These are phyloP conservation scores for Bigelowiella natans DNA, from an alignment of 78 protist genomes.

Conservation along the genomic window DNA sequence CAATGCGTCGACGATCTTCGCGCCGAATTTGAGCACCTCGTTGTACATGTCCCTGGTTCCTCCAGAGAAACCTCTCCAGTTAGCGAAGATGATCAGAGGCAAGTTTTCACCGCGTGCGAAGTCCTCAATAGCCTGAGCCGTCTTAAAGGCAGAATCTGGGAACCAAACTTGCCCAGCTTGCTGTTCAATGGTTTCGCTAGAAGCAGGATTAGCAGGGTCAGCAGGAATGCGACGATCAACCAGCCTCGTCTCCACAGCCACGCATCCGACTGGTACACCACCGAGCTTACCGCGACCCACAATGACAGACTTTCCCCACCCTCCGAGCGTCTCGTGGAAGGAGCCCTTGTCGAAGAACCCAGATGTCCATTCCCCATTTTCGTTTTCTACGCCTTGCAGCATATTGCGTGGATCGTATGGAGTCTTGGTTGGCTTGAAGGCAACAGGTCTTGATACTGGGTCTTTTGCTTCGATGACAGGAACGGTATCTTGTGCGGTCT, in stretches of 20 bases:
- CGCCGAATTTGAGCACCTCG: slow-evolving; percentile 91
- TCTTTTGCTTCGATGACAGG: neutral
- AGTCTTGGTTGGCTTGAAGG: slow-evolving; percentile 46
- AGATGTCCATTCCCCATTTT: neutral
- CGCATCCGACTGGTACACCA: slow-evolving; percentile 89
- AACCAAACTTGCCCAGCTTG: slow-evolving; percentile 89
- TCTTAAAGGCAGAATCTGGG: slow-evolving; percentile 90
- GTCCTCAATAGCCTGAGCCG: slow-evolving; percentile 87
- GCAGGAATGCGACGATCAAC: slow-evolving; percentile 59
- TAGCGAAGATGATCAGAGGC: slow-evolving; percentile 78
- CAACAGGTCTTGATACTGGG: slow-evolving; percentile 17
- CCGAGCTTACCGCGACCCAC: slow-evolving; percentile 89
- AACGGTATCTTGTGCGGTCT: slow-evolving; percentile 8
- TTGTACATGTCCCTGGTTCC: slow-evolving; percentile 95
- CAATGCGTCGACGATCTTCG: slow-evolving; percentile 84
- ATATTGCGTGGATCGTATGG: slow-evolving; percentile 77
- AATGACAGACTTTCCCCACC: slow-evolving; percentile 75
- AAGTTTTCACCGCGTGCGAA: slow-evolving; percentile 41
- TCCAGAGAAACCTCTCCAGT: slow-evolving; percentile 93
- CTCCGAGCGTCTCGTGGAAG: neutral
- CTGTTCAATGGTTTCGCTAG: slow-evolving; percentile 26
- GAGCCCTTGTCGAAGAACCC: neutral
- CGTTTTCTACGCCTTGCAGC: slow-evolving; percentile 51
- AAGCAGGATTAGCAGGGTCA: slow-evolving; percentile 86
- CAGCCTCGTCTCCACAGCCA: slow-evolving; percentile 82